These are phyloP conservation scores for Eucommia ulmoides DNA, from an alignment of 257 asterid genomes.

Conservation along the genomic window DNA sequence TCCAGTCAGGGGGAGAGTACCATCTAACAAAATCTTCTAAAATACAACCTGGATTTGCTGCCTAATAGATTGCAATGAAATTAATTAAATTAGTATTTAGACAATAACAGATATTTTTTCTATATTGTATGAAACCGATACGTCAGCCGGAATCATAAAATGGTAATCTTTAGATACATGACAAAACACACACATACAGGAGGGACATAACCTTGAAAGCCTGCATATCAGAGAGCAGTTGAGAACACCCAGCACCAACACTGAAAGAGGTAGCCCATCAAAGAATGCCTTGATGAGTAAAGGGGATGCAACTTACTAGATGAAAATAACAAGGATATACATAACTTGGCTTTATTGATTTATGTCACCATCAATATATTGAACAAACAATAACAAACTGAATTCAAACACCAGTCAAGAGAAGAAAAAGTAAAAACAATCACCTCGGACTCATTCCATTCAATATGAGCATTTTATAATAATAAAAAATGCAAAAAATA, in stretches of 20 bases:
- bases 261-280: conserved; percentile 42
- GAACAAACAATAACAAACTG: background rate
- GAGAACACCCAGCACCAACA: conserved; percentile 98
- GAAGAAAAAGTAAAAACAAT: background rate
- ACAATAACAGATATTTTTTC: conserved; percentile 10
- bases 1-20: conserved; percentile 99
- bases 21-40: conserved; percentile 95
- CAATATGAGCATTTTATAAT: too few species aligned
- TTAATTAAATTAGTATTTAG: conserved; percentile 8
- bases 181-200: too few species aligned
- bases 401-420: background rate
- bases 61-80: conserved; percentile 41
- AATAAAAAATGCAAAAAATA: too few species aligned
- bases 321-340: background rate
- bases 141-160: background rate
- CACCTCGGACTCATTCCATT: background rate
- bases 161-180: too few species aligned
- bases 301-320: background rate
- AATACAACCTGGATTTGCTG: conserved; percentile 97
- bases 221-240: conserved; percentile 99
- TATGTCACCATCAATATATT: background rate
- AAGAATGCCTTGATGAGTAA: conserved; percentile 4
- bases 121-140: conserved; percentile 9
- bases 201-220: conserved; percentile 99
- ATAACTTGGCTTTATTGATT: background rate